Evolutionary conservation across 345 rosid species (phyloP), one percentile per base, ranked within the genome.

Genomic region (Brassica incana): DNA sequence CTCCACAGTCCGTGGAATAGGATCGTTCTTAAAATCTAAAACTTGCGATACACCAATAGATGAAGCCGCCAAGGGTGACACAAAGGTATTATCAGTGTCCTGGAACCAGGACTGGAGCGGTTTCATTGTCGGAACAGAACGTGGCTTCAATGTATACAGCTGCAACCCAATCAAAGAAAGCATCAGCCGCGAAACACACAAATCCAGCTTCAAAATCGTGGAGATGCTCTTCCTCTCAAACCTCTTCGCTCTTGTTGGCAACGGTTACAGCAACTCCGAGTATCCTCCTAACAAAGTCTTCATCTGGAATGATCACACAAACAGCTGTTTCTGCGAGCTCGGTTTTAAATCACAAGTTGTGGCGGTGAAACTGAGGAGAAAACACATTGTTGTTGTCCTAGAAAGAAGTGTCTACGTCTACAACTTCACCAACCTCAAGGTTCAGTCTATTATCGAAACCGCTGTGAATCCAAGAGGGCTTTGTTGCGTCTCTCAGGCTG

Each of bases 181-280:
- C 16, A 83, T 90, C 20, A 79, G 84, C 23, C 90, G 90, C 5
- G 87, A 84, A 35, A 67, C 84, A 2, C 83, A 84, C 73, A 81
- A 77, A 23, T 87, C 91, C n/a, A 93, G 97, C 54, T 89, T 92
- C 78, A 87, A 81, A 70, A 86, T 88, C 69, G 96, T 86, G 18
- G 98, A 94, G 86, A 94, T 94, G 98, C 87, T 94, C 68, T 92
- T 90, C 80, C 85, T 92, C 0, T 83, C 87, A 85, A 89, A 94
- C 85, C 78, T 92, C 50, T 77, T 90, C 62, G 98, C 98, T 23
- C 93, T 94, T 9, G 97, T 89, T 38, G 96, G 96, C 14, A 83
- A 82, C 48, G 84, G 76, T 50, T 50, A 84, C 36, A 87, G 82
- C 4, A 45, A 1, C 84, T 86, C 93, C 0, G 89, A 85, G 74